Percentiles rank a stretch among this genome's conserved stretches.
phyloP scores from a whole-genome alignment of 805 yeast genomes.

The Yarrowia sp. region DNA sequence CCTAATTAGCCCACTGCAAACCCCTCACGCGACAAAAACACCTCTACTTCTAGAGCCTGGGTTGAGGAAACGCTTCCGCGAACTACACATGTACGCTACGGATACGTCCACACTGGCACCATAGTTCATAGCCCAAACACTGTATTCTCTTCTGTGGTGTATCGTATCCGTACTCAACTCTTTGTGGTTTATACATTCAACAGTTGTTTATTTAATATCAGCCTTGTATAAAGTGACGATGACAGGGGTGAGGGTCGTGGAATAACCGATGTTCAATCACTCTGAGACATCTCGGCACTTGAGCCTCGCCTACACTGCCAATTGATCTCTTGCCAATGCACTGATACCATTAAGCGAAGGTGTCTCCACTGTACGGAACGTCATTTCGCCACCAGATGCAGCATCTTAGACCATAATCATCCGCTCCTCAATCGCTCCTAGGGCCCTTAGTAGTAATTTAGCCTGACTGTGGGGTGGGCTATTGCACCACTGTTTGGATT shows the following conservation, averaged over 20 bases:
- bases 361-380: background rate
- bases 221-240: background rate
- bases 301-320: no score
- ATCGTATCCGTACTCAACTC: no score
- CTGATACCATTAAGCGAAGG: background rate
- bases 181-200: background rate
- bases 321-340: no score
- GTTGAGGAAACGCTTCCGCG: background rate
- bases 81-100: background rate
- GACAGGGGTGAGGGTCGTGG: slow-evolving; percentile 3
- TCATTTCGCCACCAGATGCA: slow-evolving; percentile 3
- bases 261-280: background rate
- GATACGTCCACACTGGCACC: no score
- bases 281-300: background rate
- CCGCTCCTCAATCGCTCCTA: background rate
- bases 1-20: background rate
- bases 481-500: background rate
- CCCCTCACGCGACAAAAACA: slow-evolving; percentile 12
- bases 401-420: background rate
- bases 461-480: background rate
- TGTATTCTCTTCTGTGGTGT: background rate
- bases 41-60: slow-evolving; percentile 3
- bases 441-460: background rate
- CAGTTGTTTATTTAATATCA: slow-evolving; percentile 13
- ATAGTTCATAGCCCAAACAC: background rate